These are phyloP conservation scores for Colletotrichum tropicicola DNA, from an alignment of 2,329 filamentous ascomycete genomes.

Conservation along the genomic window DNA sequence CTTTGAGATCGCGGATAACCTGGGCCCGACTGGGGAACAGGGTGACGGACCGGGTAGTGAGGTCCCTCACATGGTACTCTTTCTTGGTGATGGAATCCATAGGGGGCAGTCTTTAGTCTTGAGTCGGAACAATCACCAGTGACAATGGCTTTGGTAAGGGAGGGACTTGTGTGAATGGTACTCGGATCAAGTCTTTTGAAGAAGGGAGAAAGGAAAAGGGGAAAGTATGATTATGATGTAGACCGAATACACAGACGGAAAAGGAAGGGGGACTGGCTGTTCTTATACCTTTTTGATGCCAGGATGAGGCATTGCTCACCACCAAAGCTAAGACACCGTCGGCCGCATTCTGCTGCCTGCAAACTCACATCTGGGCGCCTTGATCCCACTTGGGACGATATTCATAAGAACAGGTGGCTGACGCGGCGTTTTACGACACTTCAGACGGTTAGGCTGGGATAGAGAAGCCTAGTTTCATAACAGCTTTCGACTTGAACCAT, in stretches of 20 bases:
- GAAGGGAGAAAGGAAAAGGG: not conserved
- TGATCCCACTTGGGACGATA: not conserved
- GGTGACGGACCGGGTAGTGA: constrained; percentile 68
- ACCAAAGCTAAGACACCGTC: not conserved
- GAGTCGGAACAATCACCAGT: not conserved
- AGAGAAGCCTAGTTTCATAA: not conserved
- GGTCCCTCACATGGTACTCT: constrained; percentile 64
- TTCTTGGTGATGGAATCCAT: constrained; percentile 53
- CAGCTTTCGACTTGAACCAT: not conserved
- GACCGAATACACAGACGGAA: not conserved
- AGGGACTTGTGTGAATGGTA: no score
- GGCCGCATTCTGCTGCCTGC: not conserved
- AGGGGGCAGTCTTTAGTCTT: not conserved
- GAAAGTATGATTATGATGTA: not conserved
- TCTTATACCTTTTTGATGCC: not conserved
- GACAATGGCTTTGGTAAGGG: not conserved
- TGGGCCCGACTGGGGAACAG: constrained; percentile 71
- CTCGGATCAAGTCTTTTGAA: not conserved
- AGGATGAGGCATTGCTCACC: not conserved
- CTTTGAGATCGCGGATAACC: constrained; percentile 66
- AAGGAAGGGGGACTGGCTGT: not conserved
- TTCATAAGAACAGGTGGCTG: not conserved
- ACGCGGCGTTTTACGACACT: not conserved
- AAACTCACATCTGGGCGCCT: not conserved
- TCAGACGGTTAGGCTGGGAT: not conserved